Percentiles rank a stretch among this genome's conserved stretches.
Conservation (phyloP, 257 asterid genomes). For the Ballota nigra region DNA sequence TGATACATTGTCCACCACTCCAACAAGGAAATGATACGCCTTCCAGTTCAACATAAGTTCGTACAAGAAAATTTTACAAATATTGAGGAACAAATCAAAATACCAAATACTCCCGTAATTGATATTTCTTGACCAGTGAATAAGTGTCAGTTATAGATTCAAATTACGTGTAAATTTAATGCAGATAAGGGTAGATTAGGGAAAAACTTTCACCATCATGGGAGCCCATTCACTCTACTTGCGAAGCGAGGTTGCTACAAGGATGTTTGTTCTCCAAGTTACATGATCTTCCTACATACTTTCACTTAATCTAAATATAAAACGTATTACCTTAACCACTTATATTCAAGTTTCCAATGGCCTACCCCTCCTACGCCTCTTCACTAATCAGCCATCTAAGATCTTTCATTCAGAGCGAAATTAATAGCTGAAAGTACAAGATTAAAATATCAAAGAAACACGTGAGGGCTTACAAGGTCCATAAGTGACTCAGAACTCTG, state of each 20-base stretch:
- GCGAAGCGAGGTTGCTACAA: background rate
- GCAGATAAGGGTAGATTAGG: background rate
- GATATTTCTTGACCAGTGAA: background rate
- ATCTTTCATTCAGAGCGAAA: background rate
- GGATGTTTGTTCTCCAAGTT: background rate
- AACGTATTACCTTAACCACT: background rate
- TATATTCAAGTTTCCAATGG: background rate
- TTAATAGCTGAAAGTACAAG: slow-evolving; percentile 10
- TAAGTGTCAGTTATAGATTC: background rate
- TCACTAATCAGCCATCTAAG: background rate
- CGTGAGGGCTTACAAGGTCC: slow-evolving; percentile 67
- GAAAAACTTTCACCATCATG: background rate
- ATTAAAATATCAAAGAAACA: slow-evolving; percentile 21
- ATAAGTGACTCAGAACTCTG: slow-evolving; percentile 70
- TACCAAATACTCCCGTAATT: background rate
- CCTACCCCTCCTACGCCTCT: background rate
- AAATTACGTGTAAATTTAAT: background rate
- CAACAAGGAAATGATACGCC: background rate
- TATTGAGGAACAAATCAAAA: background rate
- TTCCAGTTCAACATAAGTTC: background rate
- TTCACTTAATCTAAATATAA: background rate
- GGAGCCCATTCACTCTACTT: background rate
- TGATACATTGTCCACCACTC: background rate
- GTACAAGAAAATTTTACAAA: background rate
- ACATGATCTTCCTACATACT: background rate